A percentile compares a stretch with the other conserved stretches of the same genome.
Conservation (phyloP, 371 early-diverging fungal genomes). For the Mortierella polycephala region DNA sequence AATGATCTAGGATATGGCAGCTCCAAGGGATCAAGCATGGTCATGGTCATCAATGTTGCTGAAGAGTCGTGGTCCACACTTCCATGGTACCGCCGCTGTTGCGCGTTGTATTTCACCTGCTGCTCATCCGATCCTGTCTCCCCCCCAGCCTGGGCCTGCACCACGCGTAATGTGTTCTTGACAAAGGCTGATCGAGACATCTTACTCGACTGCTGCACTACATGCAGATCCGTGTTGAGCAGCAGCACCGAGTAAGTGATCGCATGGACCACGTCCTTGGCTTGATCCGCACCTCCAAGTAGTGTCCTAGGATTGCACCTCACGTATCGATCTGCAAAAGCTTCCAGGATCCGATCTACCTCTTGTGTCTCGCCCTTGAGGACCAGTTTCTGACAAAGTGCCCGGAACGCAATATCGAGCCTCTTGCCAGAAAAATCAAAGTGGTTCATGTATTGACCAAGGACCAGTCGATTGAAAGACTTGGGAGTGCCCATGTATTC, state of each 20-base stretch:
- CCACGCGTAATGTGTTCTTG: slow-evolving; percentile 68
- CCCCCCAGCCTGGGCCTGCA: slow-evolving; percentile 53
- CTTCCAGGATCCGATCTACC: slow-evolving; percentile 88
- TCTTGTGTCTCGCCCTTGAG: slow-evolving; percentile 93
- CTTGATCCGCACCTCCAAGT: slow-evolving; percentile 57
- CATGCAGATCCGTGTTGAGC: slow-evolving; percentile 93
- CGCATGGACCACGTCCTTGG: slow-evolving; percentile 81
- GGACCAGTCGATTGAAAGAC: slow-evolving; percentile 62
- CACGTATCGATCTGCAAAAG: slow-evolving; percentile 84
- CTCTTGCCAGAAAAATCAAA: slow-evolving; percentile 77
- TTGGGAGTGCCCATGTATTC: slow-evolving; percentile 41
- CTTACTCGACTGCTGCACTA: slow-evolving; percentile 74
- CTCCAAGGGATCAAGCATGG: slow-evolving; percentile 4
- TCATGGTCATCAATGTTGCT: slow-evolving; percentile 5
- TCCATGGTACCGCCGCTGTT: too few species aligned
- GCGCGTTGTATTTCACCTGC: not conserved
- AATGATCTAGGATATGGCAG: slow-evolving; percentile 18
- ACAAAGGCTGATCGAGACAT: slow-evolving; percentile 74
- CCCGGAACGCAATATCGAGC: slow-evolving; percentile 86
- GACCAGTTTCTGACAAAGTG: slow-evolving; percentile 78
- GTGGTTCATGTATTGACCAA: slow-evolving; percentile 76
- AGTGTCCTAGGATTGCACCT: slow-evolving; percentile 77
- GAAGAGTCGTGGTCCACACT: not conserved
- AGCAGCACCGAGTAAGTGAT: slow-evolving; percentile 87
- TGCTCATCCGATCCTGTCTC: not conserved